Evolutionary conservation across 352 stramenopile genomes (phyloP).

Genomic region (Elongisporangium anandrum): DNA sequence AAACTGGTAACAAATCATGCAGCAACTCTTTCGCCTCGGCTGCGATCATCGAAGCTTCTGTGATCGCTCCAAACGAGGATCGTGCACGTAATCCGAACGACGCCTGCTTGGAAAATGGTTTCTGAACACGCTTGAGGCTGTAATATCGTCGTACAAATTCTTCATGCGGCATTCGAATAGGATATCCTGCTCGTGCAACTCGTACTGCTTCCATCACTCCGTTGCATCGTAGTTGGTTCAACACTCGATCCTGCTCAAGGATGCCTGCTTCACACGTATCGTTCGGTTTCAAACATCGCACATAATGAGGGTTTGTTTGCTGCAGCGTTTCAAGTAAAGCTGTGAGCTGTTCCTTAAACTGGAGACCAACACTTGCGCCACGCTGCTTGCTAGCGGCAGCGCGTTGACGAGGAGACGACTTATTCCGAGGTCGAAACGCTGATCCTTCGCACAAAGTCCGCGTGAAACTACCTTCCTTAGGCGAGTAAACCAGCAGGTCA

Average conservation of each 20-base stretch:
- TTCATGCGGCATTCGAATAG: slow-evolving; percentile 69
- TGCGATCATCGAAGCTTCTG: slow-evolving; percentile 32
- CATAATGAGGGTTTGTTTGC: slow-evolving; percentile 81
- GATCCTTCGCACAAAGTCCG: slow-evolving; percentile 66
- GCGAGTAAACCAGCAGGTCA: slow-evolving; percentile 72
- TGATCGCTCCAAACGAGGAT: slow-evolving; percentile 37
- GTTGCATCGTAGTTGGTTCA: slow-evolving; percentile 85
- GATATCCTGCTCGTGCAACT: slow-evolving; percentile 79
- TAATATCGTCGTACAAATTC: slow-evolving; percentile 77
- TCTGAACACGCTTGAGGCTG: slow-evolving; percentile 50
- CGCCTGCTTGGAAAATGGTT: slow-evolving; percentile 35
- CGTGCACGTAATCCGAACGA: slow-evolving; percentile 1
- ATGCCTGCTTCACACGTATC: slow-evolving; percentile 51
- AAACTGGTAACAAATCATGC: slow-evolving; percentile 84
- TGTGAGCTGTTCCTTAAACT: slow-evolving; percentile 85
- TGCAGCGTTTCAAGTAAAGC: slow-evolving; percentile 68
- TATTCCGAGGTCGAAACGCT: slow-evolving; percentile 30
- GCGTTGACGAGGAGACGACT: slow-evolving; percentile 55
- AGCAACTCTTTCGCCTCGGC: slow-evolving; percentile 70
- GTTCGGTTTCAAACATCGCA: slow-evolving; percentile 90
- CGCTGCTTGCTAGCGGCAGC: slow-evolving; percentile 58
- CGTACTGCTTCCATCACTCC: slow-evolving; percentile 85
- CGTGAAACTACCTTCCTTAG: slow-evolving; percentile 68
- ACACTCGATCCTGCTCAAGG: slow-evolving; percentile 66
- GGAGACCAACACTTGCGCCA: slow-evolving; percentile 70